Conservation (phyloP, 2,329 filamentous ascomycete genomes). For the Setomelanomma holmii region DNA sequence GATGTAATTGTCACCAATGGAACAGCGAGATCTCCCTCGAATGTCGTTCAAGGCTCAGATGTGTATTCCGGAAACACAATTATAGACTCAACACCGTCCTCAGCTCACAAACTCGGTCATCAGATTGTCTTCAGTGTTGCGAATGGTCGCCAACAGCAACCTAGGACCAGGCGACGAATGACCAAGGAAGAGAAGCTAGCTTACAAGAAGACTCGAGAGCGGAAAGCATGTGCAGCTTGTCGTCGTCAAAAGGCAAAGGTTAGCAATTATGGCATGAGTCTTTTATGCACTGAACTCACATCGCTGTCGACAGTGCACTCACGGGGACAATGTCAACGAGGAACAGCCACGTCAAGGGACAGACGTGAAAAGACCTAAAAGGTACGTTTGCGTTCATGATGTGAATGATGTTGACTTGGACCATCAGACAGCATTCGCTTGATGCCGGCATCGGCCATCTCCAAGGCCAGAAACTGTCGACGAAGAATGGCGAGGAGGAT, state of each 20-base stretch:
- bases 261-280: background rate
- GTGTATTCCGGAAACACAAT: background rate
- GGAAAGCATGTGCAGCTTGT: slow-evolving; percentile 37
- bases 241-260: slow-evolving; percentile 37
- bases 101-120: slow-evolving; percentile 9
- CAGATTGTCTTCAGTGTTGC: slow-evolving; percentile 34
- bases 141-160: slow-evolving; percentile 26
- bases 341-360: too few relatives aligned
- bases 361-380: too few relatives aligned
- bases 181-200: slow-evolving; percentile 27
- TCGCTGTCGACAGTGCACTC: background rate
- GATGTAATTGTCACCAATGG: background rate
- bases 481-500: too few relatives aligned
- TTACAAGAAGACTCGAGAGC: slow-evolving; percentile 34
- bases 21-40: background rate
- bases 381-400: background rate
- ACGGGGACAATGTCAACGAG: background rate
- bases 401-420: background rate
- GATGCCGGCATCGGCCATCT: background rate
- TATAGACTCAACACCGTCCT: background rate
- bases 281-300: background rate
- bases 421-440: background rate
- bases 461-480: too few relatives aligned
- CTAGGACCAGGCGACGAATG: slow-evolving; percentile 38
- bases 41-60: background rate